A percentile compares a stretch with the other conserved stretches of the same genome.
Evolutionary conservation across 2,329 filamentous ascomycete genomes (phyloP).

Genomic region (Penicillium hesseltinei): DNA sequence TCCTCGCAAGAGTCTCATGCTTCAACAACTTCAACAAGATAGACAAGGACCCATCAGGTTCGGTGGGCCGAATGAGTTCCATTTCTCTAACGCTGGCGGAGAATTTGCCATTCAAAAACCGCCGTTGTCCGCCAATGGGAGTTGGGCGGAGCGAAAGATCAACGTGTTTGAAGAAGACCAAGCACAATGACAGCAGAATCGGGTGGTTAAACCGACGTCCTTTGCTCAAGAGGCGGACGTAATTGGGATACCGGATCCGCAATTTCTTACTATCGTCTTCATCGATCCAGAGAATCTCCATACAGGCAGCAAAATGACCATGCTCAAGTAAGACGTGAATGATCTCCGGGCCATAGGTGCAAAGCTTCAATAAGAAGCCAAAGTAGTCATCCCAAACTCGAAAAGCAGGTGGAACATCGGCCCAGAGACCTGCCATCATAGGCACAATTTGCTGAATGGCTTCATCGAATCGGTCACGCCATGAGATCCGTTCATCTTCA

Average conservation of each 20-base stretch:
- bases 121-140: conserved; percentile 25
- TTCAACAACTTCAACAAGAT: conserved; percentile 63
- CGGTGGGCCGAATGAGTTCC: conserved; percentile 34
- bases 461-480: conserved; percentile 28
- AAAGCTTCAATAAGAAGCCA: conserved; percentile 65
- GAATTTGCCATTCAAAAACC: conserved; percentile 29
- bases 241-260: conserved; percentile 53
- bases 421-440: conserved; percentile 59
- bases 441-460: conserved; percentile 38
- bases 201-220: conserved; percentile 46
- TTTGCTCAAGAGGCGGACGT: conserved; percentile 45
- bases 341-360: conserved; percentile 60
- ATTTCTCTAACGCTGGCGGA: conserved; percentile 36
- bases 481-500: conserved; percentile 25
- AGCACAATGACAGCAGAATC: conserved; percentile 45
- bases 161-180: conserved; percentile 38
- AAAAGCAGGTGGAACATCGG: conserved; percentile 59
- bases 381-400: conserved; percentile 78
- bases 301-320: conserved; percentile 58
- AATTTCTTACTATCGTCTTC: conserved; percentile 49
- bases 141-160: conserved; percentile 36
- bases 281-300: conserved; percentile 64
- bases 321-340: conserved; percentile 58
- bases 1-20: conserved; percentile 55
- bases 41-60: conserved; percentile 34